These are phyloP conservation scores for Aquilaria malaccensis DNA, from an alignment of 345 rosid species.

Conservation along the genomic window DNA sequence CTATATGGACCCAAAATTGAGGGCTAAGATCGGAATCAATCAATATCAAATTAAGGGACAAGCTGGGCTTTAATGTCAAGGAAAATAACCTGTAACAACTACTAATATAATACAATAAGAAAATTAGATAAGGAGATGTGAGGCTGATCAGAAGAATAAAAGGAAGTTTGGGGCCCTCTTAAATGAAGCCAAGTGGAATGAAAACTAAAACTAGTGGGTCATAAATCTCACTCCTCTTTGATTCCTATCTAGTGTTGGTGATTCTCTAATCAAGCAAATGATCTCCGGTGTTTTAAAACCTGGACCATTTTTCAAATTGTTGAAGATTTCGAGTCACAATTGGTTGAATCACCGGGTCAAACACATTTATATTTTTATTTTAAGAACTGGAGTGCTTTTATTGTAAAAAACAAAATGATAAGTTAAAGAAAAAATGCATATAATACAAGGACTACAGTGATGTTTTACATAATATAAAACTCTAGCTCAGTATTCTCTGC, in stretches of 20 bases:
- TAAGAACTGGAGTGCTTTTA: no score
- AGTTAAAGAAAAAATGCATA: no score
- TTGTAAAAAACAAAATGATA: no score
- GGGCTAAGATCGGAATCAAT: slow-evolving; percentile 11
- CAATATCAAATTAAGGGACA: slow-evolving; percentile 11
- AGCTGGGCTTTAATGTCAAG: slow-evolving; percentile 1
- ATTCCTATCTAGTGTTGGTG: slow-evolving; percentile 16
- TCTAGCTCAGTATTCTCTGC: no score
- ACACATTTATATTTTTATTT: no score
- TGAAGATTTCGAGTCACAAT: no score
- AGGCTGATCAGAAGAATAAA: slow-evolving; percentile 15
- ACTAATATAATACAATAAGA: no score
- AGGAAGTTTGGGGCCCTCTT: slow-evolving; percentile 20
- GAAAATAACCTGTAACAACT: slow-evolving; percentile 25
- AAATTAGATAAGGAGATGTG: slow-evolving; percentile 14
- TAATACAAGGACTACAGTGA: no score
- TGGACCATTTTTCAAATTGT: slow-evolving; percentile 3
- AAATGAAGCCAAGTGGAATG: slow-evolving; percentile 11
- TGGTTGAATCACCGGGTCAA: no score
- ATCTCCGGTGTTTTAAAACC: no score
- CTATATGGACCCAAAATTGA: slow-evolving; percentile 20
- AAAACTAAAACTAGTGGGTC: slow-evolving; percentile 19
- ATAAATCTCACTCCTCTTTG: slow-evolving; percentile 19
- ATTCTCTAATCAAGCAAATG: not conserved
- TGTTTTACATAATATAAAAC: no score